Percentiles rank a stretch among this genome's conserved stretches.
Conservation (phyloP, 2,329 filamentous ascomycete genomes). For the Westerdykella sp. region DNA sequence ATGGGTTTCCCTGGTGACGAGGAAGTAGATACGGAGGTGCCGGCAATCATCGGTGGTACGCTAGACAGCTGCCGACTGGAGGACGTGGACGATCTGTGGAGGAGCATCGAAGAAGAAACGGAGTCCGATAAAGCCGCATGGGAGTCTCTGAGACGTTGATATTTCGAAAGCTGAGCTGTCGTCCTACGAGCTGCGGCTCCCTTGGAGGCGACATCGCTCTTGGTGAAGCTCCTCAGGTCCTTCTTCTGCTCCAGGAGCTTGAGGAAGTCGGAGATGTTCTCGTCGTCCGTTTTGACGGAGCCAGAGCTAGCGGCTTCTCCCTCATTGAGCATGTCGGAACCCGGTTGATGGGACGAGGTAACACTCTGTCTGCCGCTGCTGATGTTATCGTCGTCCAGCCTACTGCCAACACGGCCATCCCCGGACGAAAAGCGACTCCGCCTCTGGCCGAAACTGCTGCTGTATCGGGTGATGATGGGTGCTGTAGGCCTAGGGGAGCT, state of each 20-base stretch:
- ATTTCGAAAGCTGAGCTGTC: conserved; percentile 73
- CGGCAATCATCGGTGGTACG: conserved; percentile 54
- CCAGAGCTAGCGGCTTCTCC: conserved; percentile 58
- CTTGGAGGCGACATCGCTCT: conserved; percentile 51
- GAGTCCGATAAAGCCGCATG: conserved; percentile 87
- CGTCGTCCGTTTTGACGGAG: conserved; percentile 72
- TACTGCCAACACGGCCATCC: conserved; percentile 51
- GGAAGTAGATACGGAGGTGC: conserved; percentile 71
- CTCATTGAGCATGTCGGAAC: conserved; percentile 71
- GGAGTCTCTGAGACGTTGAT: conserved; percentile 82
- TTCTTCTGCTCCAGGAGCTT: conserved; percentile 83
- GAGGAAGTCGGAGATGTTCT: conserved; percentile 89
- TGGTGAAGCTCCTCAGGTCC: conserved; percentile 74
- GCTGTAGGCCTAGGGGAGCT: conserved; percentile 69
- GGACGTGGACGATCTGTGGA: conserved; percentile 76
- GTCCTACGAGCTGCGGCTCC: conserved; percentile 69
- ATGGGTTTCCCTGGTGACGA: conserved; percentile 84
- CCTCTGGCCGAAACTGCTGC: conserved; percentile 88
- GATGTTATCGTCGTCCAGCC: conserved; percentile 64
- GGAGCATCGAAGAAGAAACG: conserved; percentile 80
- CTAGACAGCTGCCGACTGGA: conserved; percentile 66
- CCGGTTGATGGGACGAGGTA: conserved; percentile 64
- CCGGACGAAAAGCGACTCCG: conserved; percentile 71
- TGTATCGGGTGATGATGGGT: conserved; percentile 69
- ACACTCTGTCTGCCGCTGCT: conserved; percentile 77